These are phyloP conservation scores for Metroxylon sagu DNA, from an alignment of 176 grass and related monocot genomes.

Conservation along the genomic window DNA sequence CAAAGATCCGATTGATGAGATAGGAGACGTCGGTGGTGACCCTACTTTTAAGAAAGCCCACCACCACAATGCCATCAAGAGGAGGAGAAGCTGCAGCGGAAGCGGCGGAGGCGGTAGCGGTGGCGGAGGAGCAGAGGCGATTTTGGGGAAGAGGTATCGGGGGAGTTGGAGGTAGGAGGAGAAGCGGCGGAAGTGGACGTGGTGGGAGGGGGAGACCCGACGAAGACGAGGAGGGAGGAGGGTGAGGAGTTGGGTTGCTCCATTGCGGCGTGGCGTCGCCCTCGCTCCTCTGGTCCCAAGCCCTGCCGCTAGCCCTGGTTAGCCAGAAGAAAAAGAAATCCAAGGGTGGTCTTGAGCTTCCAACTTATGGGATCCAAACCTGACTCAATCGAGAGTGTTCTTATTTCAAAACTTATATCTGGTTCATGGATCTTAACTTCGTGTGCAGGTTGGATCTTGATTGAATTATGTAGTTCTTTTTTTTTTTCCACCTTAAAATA, in stretches of 20 bases:
- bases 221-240: slow-evolving; percentile 26
- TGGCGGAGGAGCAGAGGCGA: not conserved
- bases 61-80: slow-evolving; percentile 52
- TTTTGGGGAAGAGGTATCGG: slow-evolving; percentile 13
- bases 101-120: not conserved
- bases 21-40: slow-evolving; percentile 27
- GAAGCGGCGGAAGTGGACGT: slow-evolving; percentile 11
- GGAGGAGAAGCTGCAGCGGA: slow-evolving; percentile 5
- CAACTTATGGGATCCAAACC: too few species aligned
- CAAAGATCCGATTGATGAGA: slow-evolving; percentile 73
- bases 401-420: too few species aligned
- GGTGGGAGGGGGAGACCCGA: slow-evolving; percentile 12
- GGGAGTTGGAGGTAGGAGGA: slow-evolving; percentile 9
- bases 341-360: too few species aligned
- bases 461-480: too few species aligned
- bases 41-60: slow-evolving; percentile 49
- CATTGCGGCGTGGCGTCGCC: slow-evolving; percentile 34
- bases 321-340: too few species aligned
- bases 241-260: slow-evolving; percentile 25
- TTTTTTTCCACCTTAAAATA: too few species aligned
- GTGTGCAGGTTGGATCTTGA: too few species aligned
- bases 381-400: too few species aligned
- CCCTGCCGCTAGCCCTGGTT: too few species aligned
- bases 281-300: too few species aligned
- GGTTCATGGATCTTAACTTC: too few species aligned